These are phyloP conservation scores for Candida manassasensis DNA, from an alignment of 805 yeast genomes.

Conservation along the genomic window DNA sequence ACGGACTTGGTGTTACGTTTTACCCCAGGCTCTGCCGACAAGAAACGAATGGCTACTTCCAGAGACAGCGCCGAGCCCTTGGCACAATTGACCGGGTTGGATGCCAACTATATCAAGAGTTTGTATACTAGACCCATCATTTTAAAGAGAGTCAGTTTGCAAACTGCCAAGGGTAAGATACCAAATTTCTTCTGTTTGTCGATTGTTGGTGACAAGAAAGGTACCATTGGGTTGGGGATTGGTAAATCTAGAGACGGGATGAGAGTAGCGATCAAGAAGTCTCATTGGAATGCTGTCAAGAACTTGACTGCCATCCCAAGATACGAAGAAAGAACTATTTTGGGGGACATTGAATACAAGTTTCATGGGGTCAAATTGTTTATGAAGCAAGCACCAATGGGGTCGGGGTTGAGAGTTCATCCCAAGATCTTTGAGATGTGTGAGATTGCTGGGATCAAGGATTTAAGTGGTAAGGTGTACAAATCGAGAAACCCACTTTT, in stretches of 20 bases:
- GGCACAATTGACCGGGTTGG: conserved; percentile 61
- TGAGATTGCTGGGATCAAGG: conserved; percentile 90
- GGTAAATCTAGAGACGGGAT: conserved; percentile 83
- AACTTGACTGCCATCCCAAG: conserved; percentile 78
- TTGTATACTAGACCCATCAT: conserved; percentile 64
- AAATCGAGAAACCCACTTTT: conserved; percentile 93
- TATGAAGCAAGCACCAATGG: conserved; percentile 84
- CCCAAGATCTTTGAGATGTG: conserved; percentile 87
- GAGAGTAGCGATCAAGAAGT: conserved; percentile 71
- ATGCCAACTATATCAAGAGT: conserved; percentile 53
- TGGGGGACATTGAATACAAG: conserved; percentile 76
- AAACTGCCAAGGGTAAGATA: conserved; percentile 89
- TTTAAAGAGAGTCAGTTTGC: conserved; percentile 79
- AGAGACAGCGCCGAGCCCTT: conserved; percentile 48
- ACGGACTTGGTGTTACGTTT: conserved; percentile 36
- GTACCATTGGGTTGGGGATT: conserved; percentile 92
- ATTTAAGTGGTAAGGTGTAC: conserved; percentile 85
- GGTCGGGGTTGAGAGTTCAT: conserved; percentile 89
- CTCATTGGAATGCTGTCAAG: conserved; percentile 91
- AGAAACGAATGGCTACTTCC: conserved; percentile 12
- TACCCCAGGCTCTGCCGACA: conserved; percentile 15
- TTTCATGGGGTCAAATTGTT: conserved; percentile 82
- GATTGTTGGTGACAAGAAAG: conserved; percentile 88
- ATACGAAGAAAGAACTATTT: conserved; percentile 86
- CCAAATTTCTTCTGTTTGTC: conserved; percentile 77